phyloP scores from a whole-genome alignment of 2,329 filamentous ascomycete species.

The Hymenoscyphus repandus region DNA sequence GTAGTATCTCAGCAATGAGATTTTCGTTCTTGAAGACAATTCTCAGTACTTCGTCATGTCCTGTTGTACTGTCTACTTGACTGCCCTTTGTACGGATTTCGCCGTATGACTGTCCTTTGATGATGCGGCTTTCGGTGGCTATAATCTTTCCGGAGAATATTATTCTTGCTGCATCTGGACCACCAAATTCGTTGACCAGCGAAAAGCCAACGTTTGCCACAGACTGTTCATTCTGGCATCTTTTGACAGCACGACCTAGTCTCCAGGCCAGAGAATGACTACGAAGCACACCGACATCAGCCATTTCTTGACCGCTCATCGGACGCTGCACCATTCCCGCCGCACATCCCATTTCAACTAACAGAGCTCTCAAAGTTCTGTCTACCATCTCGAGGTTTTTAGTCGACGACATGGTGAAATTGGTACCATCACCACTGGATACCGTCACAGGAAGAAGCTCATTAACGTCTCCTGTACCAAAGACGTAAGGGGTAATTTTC shows the following conservation, averaged over 20 bases:
- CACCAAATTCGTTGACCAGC: conserved; percentile 55
- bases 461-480: background rate
- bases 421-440: background rate
- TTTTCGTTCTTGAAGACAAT: conserved; percentile 74
- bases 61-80: background rate
- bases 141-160: conserved; percentile 62
- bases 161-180: conserved; percentile 45
- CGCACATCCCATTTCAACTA: conserved; percentile 37
- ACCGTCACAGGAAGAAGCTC: background rate
- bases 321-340: conserved; percentile 38
- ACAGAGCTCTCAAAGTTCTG: conserved; percentile 36
- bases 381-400: conserved; percentile 38
- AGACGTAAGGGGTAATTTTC: conserved; percentile 41
- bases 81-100: conserved; percentile 44
- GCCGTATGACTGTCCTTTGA: conserved; percentile 54
- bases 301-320: conserved; percentile 34
- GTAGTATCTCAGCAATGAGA: conserved; percentile 45
- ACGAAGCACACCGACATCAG: conserved; percentile 35
- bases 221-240: background rate
- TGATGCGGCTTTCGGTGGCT: conserved; percentile 50
- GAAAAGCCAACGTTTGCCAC: conserved; percentile 44
- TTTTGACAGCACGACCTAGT: conserved; percentile 43
- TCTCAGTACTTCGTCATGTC: conserved; percentile 38
- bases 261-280: conserved; percentile 40
- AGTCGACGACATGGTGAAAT: background rate